phyloP scores from a whole-genome alignment of 768 basidiomycete species.

The Amanita rubescens region DNA sequence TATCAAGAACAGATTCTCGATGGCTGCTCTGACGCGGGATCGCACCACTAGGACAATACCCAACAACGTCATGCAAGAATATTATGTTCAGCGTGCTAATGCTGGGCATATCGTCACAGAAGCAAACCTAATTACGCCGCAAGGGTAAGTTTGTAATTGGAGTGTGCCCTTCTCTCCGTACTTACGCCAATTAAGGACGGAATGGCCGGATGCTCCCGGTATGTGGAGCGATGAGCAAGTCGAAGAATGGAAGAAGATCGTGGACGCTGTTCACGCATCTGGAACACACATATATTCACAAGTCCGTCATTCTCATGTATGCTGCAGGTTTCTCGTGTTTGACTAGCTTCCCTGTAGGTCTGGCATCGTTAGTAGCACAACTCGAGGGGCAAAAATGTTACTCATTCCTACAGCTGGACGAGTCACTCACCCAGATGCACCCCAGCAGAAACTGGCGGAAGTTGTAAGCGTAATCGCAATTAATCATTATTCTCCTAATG shows the following conservation, averaged over 20 bases:
- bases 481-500: background rate
- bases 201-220: slow-evolving; percentile 38
- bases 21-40: slow-evolving; percentile 35
- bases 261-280: slow-evolving; percentile 37
- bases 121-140: slow-evolving; percentile 30
- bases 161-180: background rate
- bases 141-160: slow-evolving; percentile 26
- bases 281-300: slow-evolving; percentile 40
- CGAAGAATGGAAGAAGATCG: slow-evolving; percentile 37
- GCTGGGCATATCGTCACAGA: slow-evolving; percentile 36
- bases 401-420: slow-evolving; percentile 23
- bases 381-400: background rate
- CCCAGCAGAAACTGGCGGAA: slow-evolving; percentile 31
- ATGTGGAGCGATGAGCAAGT: slow-evolving; percentile 40
- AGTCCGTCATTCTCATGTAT: slow-evolving; percentile 13
- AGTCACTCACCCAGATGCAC: slow-evolving; percentile 28
- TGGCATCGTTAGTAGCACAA: slow-evolving; percentile 27
- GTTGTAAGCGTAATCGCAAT: slow-evolving; percentile 15
- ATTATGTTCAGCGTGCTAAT: slow-evolving; percentile 36
- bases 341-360: slow-evolving; percentile 14
- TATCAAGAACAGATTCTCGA: slow-evolving; percentile 30
- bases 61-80: slow-evolving; percentile 30
- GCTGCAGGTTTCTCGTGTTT: background rate
- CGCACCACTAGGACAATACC: slow-evolving; percentile 30
- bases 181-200: slow-evolving; percentile 23